Evolutionary conservation across 805 yeast genomes (phyloP).

Genomic region (Candida krabiensis): DNA sequence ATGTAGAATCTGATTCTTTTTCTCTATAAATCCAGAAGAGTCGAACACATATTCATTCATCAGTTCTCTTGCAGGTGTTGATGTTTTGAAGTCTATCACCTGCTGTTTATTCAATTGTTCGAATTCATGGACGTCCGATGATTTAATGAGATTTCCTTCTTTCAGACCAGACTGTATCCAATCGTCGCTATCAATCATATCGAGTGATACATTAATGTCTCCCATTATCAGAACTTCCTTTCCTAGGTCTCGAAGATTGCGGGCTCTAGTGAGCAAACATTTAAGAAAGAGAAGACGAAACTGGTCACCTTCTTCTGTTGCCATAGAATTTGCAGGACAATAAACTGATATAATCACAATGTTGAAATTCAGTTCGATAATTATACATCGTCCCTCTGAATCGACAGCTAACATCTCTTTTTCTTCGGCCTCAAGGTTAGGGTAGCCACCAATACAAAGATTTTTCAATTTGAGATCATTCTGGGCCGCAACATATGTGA

Average conservation of each 20-base stretch:
- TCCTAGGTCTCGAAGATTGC: slow-evolving; percentile 51
- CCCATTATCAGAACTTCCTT: slow-evolving; percentile 82
- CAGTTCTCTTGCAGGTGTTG: slow-evolving; percentile 42
- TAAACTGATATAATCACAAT: slow-evolving; percentile 67
- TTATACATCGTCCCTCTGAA: slow-evolving; percentile 79
- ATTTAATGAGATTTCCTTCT: slow-evolving; percentile 33
- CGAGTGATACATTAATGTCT: slow-evolving; percentile 81
- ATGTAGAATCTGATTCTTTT: slow-evolving; percentile 43
- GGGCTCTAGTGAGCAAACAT: slow-evolving; percentile 60
- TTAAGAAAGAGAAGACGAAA: slow-evolving; percentile 59
- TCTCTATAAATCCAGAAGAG: slow-evolving; percentile 27
- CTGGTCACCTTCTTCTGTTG: slow-evolving; percentile 63
- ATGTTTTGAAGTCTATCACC: slow-evolving; percentile 37
- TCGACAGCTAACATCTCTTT: slow-evolving; percentile 48
- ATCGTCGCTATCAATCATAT: slow-evolving; percentile 82
- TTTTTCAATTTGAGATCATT: slow-evolving; percentile 9
- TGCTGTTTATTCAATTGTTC: slow-evolving; percentile 34
- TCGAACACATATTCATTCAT: slow-evolving; percentile 44
- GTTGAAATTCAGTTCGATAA: slow-evolving; percentile 67
- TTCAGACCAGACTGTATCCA: slow-evolving; percentile 46
- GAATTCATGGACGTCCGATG: slow-evolving; percentile 30
- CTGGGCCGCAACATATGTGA: slow-evolving; percentile 29
- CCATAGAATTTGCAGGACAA: slow-evolving; percentile 89
- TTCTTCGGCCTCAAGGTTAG: slow-evolving; percentile 38
- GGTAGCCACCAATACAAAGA: slow-evolving; percentile 72